Conservation (phyloP, 352 stramenopile species). For the Phytophthora brassicae region DNA sequence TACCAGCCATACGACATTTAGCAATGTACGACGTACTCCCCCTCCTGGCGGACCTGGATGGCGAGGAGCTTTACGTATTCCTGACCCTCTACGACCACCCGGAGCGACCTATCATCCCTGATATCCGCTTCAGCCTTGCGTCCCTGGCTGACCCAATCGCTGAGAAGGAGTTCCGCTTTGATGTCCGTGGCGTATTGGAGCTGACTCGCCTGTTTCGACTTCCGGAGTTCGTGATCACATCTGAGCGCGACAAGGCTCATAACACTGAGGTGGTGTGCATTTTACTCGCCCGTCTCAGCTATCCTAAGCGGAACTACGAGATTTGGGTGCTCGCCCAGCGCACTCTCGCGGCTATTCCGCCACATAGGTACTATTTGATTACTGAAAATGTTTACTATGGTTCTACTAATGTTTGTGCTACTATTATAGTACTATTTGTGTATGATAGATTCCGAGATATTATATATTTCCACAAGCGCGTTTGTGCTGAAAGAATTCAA, state of each 20-base stretch:
- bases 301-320: slow-evolving; percentile 3
- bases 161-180: slow-evolving; percentile 1
- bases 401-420: not conserved
- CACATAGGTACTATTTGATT: not conserved
- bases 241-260: slow-evolving; percentile 2
- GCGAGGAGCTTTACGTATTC: not conserved
- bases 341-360: not conserved
- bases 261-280: not conserved
- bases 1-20: not conserved
- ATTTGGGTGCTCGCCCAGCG: not conserved
- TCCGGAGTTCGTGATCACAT: not conserved
- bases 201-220: slow-evolving; percentile 2
- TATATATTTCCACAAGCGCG: slow-evolving; percentile 6
- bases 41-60: not conserved
- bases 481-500: slow-evolving; percentile 8
- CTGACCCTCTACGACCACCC: slow-evolving; percentile 1
- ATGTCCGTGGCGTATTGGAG: slow-evolving; percentile 1
- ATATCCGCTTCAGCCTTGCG: slow-evolving; percentile 1
- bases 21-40: not conserved
- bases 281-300: slow-evolving; percentile 1
- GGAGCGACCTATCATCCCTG: not conserved
- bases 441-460: slow-evolving; percentile 3
- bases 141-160: not conserved
- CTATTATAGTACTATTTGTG: not conserved
- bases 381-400: not conserved